A percentile compares a stretch with the other conserved stretches of the same genome.
Evolutionary conservation across 192 early-diverging fungal species (phyloP).

Genomic region (Umbelopsis sp.): DNA sequence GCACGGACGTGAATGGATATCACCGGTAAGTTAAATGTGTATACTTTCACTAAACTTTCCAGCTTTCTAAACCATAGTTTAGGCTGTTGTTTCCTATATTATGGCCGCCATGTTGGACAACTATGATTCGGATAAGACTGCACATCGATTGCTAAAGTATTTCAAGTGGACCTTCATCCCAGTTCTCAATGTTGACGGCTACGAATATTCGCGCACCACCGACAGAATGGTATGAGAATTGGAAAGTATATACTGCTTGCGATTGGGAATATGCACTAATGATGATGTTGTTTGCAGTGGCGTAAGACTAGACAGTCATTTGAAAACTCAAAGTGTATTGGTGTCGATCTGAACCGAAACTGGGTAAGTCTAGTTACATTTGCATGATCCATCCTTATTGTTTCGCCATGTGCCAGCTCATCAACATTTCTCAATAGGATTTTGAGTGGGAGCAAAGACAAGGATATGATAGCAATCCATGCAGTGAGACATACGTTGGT

Average conservation of each 20-base stretch:
- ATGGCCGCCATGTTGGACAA: constrained; percentile 39
- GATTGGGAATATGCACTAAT: not conserved
- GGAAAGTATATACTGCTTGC: not conserved
- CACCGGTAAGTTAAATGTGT: not conserved
- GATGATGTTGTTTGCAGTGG: constrained; percentile 36
- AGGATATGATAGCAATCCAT: constrained; percentile 37
- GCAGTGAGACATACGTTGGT: constrained; percentile 45
- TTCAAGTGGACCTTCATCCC: constrained; percentile 49
- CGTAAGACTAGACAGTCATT: constrained; percentile 51
- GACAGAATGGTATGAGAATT: constrained; percentile 25
- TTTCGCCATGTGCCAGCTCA: not conserved
- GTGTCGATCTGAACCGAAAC: constrained; percentile 36
- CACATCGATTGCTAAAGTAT: constrained; percentile 36
- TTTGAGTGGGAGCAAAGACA: constrained; percentile 31
- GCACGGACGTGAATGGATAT: constrained; percentile 5
- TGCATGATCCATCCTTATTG: not conserved
- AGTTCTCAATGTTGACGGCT: constrained; percentile 50
- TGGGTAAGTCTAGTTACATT: not conserved
- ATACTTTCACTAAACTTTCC: not conserved
- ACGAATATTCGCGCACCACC: constrained; percentile 34
- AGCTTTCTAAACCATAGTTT: constrained; percentile 19
- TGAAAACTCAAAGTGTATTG: constrained; percentile 27
- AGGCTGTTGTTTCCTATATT: constrained; percentile 43
- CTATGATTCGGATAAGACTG: constrained; percentile 31
- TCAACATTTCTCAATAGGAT: constrained; percentile 29